Evolutionary conservation across 1,139 yeast genomes (phyloP).

Genomic region (Zhuliangozyma parablackwelliae): DNA sequence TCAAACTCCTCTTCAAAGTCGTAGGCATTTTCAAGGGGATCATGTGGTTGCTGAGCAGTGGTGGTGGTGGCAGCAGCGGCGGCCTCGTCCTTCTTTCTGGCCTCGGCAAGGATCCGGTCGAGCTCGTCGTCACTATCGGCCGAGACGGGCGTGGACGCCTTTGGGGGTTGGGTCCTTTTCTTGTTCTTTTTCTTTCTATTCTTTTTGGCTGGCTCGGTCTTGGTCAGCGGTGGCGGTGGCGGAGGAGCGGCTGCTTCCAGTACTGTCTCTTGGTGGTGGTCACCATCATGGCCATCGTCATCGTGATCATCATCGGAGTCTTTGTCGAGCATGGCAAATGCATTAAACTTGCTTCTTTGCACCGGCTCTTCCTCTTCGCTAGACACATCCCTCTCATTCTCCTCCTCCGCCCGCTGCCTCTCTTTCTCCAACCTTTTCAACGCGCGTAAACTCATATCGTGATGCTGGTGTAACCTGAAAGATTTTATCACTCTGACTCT

Average conservation of each 20-base stretch:
- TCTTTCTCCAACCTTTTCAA: constrained; percentile 48
- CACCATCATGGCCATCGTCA: constrained; percentile 12
- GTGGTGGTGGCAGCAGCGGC: constrained; percentile 4
- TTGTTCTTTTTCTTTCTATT: constrained; percentile 7
- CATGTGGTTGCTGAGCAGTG: constrained; percentile 2
- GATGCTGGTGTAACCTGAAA: no score
- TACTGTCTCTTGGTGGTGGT: not conserved
- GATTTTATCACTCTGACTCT: no score
- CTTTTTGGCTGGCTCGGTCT: constrained; percentile 13
- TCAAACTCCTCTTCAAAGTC: constrained; percentile 31
- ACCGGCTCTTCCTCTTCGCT: constrained; percentile 10
- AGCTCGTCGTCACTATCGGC: constrained; percentile 38
- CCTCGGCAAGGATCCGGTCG: constrained; percentile 35
- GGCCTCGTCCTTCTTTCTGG: constrained; percentile 23
- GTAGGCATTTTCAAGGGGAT: constrained; percentile 20
- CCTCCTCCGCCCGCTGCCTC: constrained; percentile 4
- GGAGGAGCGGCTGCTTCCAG: not conserved
- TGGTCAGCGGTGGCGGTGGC: constrained; percentile 3
- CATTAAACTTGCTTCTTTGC: constrained; percentile 34
- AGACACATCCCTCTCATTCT: constrained; percentile 7
- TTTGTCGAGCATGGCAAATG: constrained; percentile 49
- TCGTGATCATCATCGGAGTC: constrained; percentile 33
- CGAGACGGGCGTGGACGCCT: constrained; percentile 18
- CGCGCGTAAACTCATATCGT: constrained; percentile 64
- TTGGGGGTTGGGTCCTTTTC: constrained; percentile 15